A percentile compares a stretch with the other conserved stretches of the same genome.
Conservation (phyloP, 805 yeast species). For the Candida cerambycidarum region DNA sequence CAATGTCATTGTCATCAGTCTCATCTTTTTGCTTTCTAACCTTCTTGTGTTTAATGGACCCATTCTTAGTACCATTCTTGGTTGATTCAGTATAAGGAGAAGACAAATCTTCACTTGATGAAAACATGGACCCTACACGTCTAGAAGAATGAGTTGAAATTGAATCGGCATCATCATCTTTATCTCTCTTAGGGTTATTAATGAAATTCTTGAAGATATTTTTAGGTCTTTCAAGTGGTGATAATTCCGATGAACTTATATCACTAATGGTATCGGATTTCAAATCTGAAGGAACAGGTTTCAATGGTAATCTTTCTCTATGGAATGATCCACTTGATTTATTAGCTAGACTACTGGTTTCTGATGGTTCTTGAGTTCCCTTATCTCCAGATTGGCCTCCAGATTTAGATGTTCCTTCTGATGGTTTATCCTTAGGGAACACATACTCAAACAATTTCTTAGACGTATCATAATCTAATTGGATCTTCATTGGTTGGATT, state of each 20-base stretch:
- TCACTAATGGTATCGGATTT: constrained; percentile 9
- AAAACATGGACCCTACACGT: constrained; percentile 12
- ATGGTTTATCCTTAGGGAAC: constrained; percentile 52
- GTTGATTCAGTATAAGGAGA: constrained; percentile 6
- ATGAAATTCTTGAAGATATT: constrained; percentile 13
- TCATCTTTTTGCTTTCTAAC: constrained; percentile 11
- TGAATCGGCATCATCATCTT: constrained; percentile 12
- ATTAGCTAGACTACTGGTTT: background rate
- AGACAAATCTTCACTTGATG: constrained; percentile 14
- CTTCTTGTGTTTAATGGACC: background rate
- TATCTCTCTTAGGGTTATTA: constrained; percentile 1
- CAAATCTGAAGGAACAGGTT: background rate
- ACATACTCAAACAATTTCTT: constrained; percentile 61
- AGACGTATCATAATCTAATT: constrained; percentile 71
- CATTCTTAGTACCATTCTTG: constrained; percentile 1
- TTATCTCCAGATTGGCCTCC: too few species aligned
- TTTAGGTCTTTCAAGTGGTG: constrained; percentile 14
- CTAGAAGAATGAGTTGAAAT: constrained; percentile 10
- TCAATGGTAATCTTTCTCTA: background rate
- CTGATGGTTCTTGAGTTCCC: background rate
- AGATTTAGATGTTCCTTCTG: constrained; percentile 9
- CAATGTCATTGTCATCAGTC: constrained; percentile 33
- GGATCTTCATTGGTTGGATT: constrained; percentile 66
- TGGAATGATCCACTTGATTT: background rate
- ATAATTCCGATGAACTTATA: constrained; percentile 10